Conservation (phyloP, 83 land plant species). For the Diphasiastrum complanatum region DNA sequence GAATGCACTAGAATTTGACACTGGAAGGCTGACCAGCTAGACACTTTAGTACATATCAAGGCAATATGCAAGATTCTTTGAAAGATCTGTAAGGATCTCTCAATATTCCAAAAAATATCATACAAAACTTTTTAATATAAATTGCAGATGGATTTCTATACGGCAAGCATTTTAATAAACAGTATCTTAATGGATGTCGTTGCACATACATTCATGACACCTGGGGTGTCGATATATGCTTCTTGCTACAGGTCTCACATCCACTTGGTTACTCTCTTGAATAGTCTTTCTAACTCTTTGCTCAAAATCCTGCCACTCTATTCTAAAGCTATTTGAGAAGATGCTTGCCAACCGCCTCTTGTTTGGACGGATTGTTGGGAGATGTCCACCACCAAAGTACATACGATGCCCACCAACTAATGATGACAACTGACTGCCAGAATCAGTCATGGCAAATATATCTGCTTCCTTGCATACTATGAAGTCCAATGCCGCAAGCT, state of each 20-base stretch:
- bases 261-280: constrained; percentile 56
- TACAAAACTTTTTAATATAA: too few relatives aligned
- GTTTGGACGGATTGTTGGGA: constrained; percentile 84
- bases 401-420: constrained; percentile 76
- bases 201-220: constrained; percentile 83
- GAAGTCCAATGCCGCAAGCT: constrained; percentile 92
- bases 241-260: constrained; percentile 57
- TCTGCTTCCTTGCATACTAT: constrained; percentile 76
- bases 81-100: too few relatives aligned
- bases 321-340: constrained; percentile 56
- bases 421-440: constrained; percentile 90
- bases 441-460: constrained; percentile 92
- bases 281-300: constrained; percentile 68
- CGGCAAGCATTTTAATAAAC: too few relatives aligned
- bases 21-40: too few relatives aligned
- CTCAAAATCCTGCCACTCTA: constrained; percentile 79
- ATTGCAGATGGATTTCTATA: too few relatives aligned
- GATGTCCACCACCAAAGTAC: constrained; percentile 65
- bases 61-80: too few relatives aligned
- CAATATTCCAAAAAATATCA: too few relatives aligned
- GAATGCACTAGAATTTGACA: too few relatives aligned
- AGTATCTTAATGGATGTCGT: too few relatives aligned
- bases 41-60: too few relatives aligned
- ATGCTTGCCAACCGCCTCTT: constrained; percentile 69
- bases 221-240: constrained; percentile 89